Conservation (phyloP, 2,329 filamentous ascomycete species). For the Paracorniculantispora psalliotae region DNA sequence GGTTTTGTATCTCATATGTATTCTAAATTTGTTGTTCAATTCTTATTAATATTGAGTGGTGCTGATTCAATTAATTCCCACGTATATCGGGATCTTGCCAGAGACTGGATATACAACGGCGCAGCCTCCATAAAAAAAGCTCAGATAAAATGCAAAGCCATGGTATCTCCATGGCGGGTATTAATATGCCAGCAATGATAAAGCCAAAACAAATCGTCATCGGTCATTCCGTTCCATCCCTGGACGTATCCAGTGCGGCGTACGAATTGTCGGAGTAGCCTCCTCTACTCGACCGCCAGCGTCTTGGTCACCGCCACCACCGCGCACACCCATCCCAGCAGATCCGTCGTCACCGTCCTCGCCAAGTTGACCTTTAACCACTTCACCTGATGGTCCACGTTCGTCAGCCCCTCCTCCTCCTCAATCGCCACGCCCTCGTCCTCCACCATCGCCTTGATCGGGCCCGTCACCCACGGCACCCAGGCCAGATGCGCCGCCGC, state of each 20-base stretch:
- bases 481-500: conserved; percentile 30
- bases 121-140: not conserved
- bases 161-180: not conserved
- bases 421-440: conserved; percentile 17
- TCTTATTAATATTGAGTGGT: no score
- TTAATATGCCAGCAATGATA: not conserved
- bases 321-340: conserved; percentile 30
- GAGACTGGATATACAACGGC: no score
- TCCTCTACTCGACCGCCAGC: conserved; percentile 9
- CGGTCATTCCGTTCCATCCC: no score
- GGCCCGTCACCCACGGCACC: conserved; percentile 29
- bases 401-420: conserved; percentile 20
- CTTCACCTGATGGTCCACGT: conserved; percentile 24
- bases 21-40: no score
- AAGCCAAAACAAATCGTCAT: no score
- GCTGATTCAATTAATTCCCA: no score
- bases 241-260: no score
- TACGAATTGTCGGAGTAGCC: not conserved
- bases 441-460: conserved; percentile 27
- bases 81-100: no score
- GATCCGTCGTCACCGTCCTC: conserved; percentile 30
- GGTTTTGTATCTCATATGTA: no score
- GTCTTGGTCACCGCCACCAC: conserved; percentile 27
- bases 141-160: not conserved
- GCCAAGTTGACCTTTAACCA: conserved; percentile 29